Percentiles rank a stretch among this genome's conserved stretches.
These are phyloP conservation scores for Skeletonema potamos DNA, from an alignment of 108 stramenopile species.

Conservation along the genomic window DNA sequence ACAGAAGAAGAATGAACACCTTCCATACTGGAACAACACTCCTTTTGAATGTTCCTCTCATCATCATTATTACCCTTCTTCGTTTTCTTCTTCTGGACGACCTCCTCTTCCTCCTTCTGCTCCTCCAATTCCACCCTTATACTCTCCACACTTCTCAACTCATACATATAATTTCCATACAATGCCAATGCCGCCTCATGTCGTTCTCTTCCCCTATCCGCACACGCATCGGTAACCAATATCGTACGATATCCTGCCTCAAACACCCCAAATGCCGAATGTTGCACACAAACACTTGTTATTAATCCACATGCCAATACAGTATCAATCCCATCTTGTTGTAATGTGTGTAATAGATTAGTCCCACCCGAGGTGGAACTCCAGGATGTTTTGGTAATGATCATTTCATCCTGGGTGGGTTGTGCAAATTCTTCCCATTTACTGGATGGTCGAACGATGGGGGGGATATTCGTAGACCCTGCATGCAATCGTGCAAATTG, in stretches of 20 bases:
- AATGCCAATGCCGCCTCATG: slow-evolving; percentile 67
- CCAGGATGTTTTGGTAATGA: slow-evolving; percentile 64
- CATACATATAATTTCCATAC: slow-evolving; percentile 80
- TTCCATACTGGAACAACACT: neutral
- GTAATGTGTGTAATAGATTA: slow-evolving; percentile 38
- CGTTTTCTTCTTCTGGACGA: neutral
- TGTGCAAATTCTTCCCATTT: slow-evolving; percentile 67
- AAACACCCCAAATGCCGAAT: slow-evolving; percentile 68
- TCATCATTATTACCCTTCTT: neutral
- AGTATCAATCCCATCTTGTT: slow-evolving; percentile 48
- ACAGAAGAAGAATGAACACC: neutral
- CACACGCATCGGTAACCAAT: slow-evolving; percentile 66
- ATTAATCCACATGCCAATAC: slow-evolving; percentile 70
- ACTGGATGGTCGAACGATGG: neutral
- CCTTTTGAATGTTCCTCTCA: neutral
- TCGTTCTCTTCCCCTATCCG: slow-evolving; percentile 52
- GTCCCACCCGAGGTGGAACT: slow-evolving; percentile 43
- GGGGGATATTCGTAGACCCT: slow-evolving; percentile 9
- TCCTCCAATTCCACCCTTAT: neutral
- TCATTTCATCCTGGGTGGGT: slow-evolving; percentile 37
- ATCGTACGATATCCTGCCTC: slow-evolving; percentile 67
- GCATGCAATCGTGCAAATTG: slow-evolving; percentile 63
- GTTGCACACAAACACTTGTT: slow-evolving; percentile 72
- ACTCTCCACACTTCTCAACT: slow-evolving; percentile 9
- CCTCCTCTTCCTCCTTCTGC: neutral